A percentile compares a stretch with the other conserved stretches of the same genome.
Evolutionary conservation across 1,284 basidiomycete genomes (phyloP).

Genomic region (Laetiporus sulphureus): DNA sequence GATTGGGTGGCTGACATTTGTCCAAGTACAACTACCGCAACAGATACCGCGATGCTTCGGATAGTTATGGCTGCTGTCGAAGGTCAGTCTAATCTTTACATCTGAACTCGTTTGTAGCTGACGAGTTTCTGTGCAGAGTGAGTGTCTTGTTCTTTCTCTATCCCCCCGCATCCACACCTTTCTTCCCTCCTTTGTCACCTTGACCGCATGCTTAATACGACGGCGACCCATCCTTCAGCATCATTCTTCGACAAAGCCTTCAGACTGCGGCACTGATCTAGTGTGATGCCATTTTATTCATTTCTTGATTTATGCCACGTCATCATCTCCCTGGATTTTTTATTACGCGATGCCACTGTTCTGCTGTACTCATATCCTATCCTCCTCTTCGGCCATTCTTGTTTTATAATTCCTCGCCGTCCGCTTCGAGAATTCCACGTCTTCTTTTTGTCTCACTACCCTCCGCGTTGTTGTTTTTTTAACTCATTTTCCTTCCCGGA

Average conservation of each 20-base stretch:
- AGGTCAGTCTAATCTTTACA: constrained; percentile 44
- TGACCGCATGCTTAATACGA: too few relatives aligned
- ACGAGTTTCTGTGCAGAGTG: constrained; percentile 52
- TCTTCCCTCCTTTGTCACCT: too few relatives aligned
- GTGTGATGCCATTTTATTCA: constrained; percentile 10
- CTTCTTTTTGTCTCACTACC: not conserved
- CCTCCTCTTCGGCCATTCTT: not conserved
- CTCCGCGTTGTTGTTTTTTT: constrained; percentile 4
- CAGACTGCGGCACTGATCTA: constrained; percentile 39
- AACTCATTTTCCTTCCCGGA: constrained; percentile 17
- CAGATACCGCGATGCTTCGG: constrained; percentile 85
- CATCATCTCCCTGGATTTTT: not conserved
- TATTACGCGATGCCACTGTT: not conserved
- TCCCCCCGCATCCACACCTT: constrained; percentile 19
- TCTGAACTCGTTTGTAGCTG: constrained; percentile 10
- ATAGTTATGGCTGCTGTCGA: constrained; percentile 93
- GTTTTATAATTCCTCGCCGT: not conserved
- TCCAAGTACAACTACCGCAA: constrained; percentile 83
- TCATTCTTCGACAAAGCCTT: constrained; percentile 38
- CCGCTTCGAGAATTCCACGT: not conserved
- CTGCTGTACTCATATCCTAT: not conserved
- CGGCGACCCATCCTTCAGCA: constrained; percentile 29
- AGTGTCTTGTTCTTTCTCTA: constrained; percentile 43
- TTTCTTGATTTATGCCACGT: not conserved
- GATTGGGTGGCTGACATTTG: not conserved